These are phyloP conservation scores for Solanum clarkiae DNA, from an alignment of 257 asterid genomes.

Conservation along the genomic window DNA sequence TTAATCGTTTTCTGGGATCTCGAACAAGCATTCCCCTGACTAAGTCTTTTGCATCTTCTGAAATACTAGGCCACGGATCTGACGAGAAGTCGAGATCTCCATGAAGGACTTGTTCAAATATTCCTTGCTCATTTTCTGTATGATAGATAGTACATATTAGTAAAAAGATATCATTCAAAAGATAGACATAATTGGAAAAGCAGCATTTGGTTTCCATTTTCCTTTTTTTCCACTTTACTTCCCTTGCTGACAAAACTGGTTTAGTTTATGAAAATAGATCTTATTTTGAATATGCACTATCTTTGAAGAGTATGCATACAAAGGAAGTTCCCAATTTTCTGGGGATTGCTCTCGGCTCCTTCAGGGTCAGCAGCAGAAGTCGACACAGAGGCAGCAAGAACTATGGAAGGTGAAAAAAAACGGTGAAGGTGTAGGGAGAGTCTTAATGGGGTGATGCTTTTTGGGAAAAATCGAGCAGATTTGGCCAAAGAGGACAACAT, in stretches of 20 bases:
- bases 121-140: conserved; percentile 79
- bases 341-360: neutral
- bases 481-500: neutral
- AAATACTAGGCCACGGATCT: conserved; percentile 95
- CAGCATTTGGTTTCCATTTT: neutral
- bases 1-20: conserved; percentile 75
- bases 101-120: conserved; percentile 84
- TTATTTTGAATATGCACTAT: neutral
- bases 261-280: neutral
- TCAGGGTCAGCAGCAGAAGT: neutral
- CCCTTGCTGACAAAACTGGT: neutral
- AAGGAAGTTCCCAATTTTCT: neutral
- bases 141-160: neutral
- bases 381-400: neutral
- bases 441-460: neutral
- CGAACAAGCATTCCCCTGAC: conserved; percentile 84
- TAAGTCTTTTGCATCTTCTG: conserved; percentile 79
- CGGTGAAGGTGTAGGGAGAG: neutral
- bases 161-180: neutral
- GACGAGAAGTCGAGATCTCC: conserved; percentile 88
- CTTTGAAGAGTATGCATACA: accelerated
- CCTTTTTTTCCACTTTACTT: neutral
- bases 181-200: neutral
- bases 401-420: neutral
- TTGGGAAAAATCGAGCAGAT: neutral